Evolutionary conservation across 805 yeast species (phyloP).

Genomic region (Wickerhamiella siamensis): DNA sequence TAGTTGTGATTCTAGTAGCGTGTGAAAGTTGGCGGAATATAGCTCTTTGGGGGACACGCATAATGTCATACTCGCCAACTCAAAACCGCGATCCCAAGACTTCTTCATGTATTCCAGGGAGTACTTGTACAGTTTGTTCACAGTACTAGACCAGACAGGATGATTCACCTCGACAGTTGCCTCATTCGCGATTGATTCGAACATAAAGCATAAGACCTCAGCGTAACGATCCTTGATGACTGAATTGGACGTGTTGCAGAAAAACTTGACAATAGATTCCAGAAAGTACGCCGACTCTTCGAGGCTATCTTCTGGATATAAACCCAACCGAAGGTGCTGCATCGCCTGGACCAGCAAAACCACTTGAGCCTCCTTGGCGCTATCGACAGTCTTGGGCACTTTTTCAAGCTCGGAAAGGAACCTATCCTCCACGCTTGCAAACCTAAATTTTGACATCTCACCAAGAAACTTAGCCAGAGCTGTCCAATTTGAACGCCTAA

Average conservation of each 20-base stretch:
- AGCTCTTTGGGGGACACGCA: constrained; percentile 69
- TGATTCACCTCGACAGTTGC: constrained; percentile 91
- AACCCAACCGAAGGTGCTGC: constrained; percentile 65
- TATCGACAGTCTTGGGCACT: constrained; percentile 40
- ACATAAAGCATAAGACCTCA: constrained; percentile 60
- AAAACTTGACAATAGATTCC: constrained; percentile 75
- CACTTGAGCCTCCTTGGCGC: constrained; percentile 44
- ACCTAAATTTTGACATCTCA: constrained; percentile 72
- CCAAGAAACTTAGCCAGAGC: constrained; percentile 81
- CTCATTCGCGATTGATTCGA: constrained; percentile 70
- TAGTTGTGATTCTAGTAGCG: constrained; percentile 47
- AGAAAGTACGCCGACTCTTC: constrained; percentile 91
- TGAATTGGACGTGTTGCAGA: constrained; percentile 41
- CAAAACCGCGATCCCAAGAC: constrained; percentile 54
- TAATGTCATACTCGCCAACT: constrained; percentile 55
- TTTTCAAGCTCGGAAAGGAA: constrained; percentile 88
- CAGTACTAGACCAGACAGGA: constrained; percentile 85
- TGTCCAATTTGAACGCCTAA: constrained; percentile 88
- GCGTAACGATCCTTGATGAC: constrained; percentile 66
- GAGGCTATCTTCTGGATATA: constrained; percentile 75
- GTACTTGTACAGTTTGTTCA: constrained; percentile 43
- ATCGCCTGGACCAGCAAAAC: constrained; percentile 79
- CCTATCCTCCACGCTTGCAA: constrained; percentile 78
- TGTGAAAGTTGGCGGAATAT: constrained; percentile 60
- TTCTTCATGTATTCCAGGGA: constrained; percentile 33